Conservation (phyloP, 2,329 filamentous ascomycete genomes). For the Arthrinium puccinioides region DNA sequence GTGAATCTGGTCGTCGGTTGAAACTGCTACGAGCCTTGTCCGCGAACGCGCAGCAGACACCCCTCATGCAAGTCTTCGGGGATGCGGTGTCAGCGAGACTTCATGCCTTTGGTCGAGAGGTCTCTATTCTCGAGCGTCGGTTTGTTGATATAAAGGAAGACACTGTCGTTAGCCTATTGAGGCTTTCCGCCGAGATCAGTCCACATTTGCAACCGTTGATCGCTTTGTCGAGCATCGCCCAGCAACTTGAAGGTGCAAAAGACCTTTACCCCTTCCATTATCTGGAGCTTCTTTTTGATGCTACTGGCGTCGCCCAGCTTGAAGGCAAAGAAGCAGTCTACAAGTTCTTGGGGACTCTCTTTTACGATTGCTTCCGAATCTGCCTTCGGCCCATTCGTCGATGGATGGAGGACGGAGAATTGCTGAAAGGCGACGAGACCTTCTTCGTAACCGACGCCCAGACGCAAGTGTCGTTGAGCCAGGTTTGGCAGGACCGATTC, state of each 20-base stretch:
- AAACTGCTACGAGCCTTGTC: constrained; percentile 37
- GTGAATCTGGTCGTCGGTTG: constrained; percentile 39
- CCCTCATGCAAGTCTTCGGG: constrained; percentile 66
- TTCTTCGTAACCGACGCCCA: constrained; percentile 67
- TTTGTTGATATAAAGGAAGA: constrained; percentile 48
- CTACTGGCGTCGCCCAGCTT: constrained; percentile 62
- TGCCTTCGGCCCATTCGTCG: constrained; percentile 72
- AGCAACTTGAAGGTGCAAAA: constrained; percentile 42
- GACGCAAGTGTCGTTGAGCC: constrained; percentile 49
- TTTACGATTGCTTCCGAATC: constrained; percentile 74
- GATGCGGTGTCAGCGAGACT: constrained; percentile 54
- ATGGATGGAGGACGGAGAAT: constrained; percentile 78
- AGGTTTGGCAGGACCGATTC: constrained; percentile 73
- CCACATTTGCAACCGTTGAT: constrained; percentile 47
- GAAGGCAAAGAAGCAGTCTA: constrained; percentile 57
- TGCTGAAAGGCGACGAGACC: constrained; percentile 56
- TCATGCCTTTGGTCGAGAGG: constrained; percentile 44
- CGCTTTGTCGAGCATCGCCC: constrained; percentile 54
- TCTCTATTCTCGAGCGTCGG: constrained; percentile 53
- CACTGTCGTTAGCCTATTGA: constrained; percentile 59
- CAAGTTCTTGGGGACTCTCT: constrained; percentile 57
- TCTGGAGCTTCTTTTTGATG: constrained; percentile 70
- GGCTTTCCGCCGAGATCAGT: constrained; percentile 50
- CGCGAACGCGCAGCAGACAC: constrained; percentile 36
- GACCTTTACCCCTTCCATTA: constrained; percentile 58